Base-by-base conservation (phyloP, 345 rosid genomes). In the Erucastrum elatum region DNA sequence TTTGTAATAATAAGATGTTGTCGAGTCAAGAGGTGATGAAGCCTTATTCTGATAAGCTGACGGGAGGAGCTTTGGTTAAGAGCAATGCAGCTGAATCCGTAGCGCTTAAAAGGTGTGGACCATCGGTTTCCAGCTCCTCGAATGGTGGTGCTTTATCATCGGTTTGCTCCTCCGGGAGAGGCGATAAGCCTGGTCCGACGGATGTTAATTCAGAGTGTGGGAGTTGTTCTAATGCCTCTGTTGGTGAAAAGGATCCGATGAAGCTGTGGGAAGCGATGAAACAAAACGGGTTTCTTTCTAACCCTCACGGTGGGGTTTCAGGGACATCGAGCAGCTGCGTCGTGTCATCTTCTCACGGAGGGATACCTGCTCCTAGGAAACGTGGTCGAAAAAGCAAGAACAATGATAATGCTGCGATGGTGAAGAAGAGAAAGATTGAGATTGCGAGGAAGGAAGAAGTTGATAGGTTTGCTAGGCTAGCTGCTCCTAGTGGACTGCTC, bases 401-500 rank as follows among this genome's bases (percentile, higher is more conserved):
- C 12, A 49, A 44, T 35, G 65, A 80, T 0, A 15, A 12, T 0
- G 15, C 15, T 12, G 74, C 64, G 65, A 77, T 60, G 41, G 17
- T 59, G 60, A 78, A 84, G 44, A 90, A 87, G 92, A 90, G 85
- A 76, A 90, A 80, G 84, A 85, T 88, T 77, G 98, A 93, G 83
- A 78, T 87, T 39, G 96, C 94, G 0, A 95, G 85, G 89, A 89
- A 82, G 77, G 93, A 93, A 73, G 90, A 93, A 80, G 91, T 85
- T 59, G 94, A 88, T 71, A 87, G 90, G 80, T 89, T 93, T 75
- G 84, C 94, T 60, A 90, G 87, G 80, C 82, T 91, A 68, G 93
- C 97, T 77, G 91, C 98, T 71, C 98, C 99, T 3, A 93, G 94
- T 80, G 98, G 97, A 66, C 82, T 91, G 73, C 89, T 95, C 61